Conservation (phyloP, 2,329 filamentous ascomycete genomes). For the Eutypa lata region DNA sequence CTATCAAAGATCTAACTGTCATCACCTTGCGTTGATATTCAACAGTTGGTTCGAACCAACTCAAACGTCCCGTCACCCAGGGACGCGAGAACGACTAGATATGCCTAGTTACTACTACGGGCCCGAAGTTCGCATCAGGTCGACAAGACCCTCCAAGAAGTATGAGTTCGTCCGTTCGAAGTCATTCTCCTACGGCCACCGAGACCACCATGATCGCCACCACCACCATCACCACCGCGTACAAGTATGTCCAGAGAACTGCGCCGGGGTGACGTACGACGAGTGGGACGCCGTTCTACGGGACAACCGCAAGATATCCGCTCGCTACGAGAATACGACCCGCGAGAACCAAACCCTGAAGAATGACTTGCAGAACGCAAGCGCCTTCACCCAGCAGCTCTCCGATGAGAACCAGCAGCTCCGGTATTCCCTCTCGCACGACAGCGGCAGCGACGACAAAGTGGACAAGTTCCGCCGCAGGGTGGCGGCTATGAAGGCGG, state of each 20-base stretch:
- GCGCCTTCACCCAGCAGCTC: constrained; percentile 10
- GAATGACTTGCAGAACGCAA: constrained; percentile 8
- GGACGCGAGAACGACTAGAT: not conserved
- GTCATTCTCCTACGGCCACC: constrained; percentile 20
- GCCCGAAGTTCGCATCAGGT: constrained; percentile 16
- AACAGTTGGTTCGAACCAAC: not conserved
- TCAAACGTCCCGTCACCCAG: not conserved
- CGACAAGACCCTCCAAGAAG: constrained; percentile 8
- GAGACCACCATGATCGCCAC: constrained; percentile 12
- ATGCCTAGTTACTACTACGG: constrained; percentile 9
- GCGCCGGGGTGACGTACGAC: constrained; percentile 20
- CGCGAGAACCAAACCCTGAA: constrained; percentile 22
- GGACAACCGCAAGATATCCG: constrained; percentile 13
- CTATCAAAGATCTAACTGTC: too few species aligned
- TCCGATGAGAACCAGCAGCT: constrained; percentile 11
- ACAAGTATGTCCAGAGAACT: constrained; percentile 20
- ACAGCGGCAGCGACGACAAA: constrained; percentile 9
- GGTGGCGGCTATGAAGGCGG: constrained; percentile 13
- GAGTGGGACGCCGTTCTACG: constrained; percentile 19
- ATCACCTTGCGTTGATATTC: too few species aligned
- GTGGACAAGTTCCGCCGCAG: constrained; percentile 13
- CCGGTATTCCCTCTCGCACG: constrained; percentile 6
- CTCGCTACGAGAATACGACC: constrained; percentile 10
- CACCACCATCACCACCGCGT: constrained; percentile 12
- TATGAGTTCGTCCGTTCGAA: constrained; percentile 18